These are phyloP conservation scores for Xylariaceae sp. DNA, from an alignment of 2,329 filamentous ascomycete genomes.

Conservation along the genomic window DNA sequence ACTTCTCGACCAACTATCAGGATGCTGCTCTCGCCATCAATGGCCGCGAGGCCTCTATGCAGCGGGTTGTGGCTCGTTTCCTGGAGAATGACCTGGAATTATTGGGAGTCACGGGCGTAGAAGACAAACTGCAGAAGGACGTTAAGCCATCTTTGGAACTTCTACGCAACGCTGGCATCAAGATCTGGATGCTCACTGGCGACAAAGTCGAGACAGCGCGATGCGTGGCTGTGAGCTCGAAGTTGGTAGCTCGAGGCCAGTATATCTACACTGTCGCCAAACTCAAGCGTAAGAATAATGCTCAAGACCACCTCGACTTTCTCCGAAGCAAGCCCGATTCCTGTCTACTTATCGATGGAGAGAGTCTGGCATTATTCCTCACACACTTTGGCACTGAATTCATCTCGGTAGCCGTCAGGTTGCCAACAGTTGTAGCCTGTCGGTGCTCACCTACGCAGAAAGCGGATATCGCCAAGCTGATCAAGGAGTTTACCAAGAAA, in stretches of 20 bases:
- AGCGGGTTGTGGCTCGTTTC: slow-evolving; percentile 69
- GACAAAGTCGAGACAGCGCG: slow-evolving; percentile 98
- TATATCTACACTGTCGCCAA: slow-evolving; percentile 92
- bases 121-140: slow-evolving; percentile 92
- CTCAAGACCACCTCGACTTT: slow-evolving; percentile 83
- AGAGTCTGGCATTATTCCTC: slow-evolving; percentile 79
- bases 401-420: slow-evolving; percentile 76
- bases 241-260: slow-evolving; percentile 87
- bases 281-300: slow-evolving; percentile 74
- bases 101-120: slow-evolving; percentile 93
- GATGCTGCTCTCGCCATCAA: slow-evolving; percentile 76
- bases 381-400: slow-evolving; percentile 79
- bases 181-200: slow-evolving; percentile 99
- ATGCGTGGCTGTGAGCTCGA: slow-evolving; percentile 91
- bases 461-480: slow-evolving; percentile 85
- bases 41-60: slow-evolving; percentile 76
- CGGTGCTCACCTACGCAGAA: slow-evolving; percentile 97
- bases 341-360: slow-evolving; percentile 89
- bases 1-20: slow-evolving; percentile 70
- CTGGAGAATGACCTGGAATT: slow-evolving; percentile 87
- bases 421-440: slow-evolving; percentile 91
- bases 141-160: slow-evolving; percentile 95
- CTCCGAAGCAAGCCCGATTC: slow-evolving; percentile 80
- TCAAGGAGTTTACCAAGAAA: slow-evolving; percentile 87
- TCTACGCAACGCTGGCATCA: slow-evolving; percentile 92